Evolutionary conservation across 2,329 filamentous ascomycete species (phyloP), one percentile per base, ranked within the genome.

Genomic region (Didymella glomerata): DNA sequence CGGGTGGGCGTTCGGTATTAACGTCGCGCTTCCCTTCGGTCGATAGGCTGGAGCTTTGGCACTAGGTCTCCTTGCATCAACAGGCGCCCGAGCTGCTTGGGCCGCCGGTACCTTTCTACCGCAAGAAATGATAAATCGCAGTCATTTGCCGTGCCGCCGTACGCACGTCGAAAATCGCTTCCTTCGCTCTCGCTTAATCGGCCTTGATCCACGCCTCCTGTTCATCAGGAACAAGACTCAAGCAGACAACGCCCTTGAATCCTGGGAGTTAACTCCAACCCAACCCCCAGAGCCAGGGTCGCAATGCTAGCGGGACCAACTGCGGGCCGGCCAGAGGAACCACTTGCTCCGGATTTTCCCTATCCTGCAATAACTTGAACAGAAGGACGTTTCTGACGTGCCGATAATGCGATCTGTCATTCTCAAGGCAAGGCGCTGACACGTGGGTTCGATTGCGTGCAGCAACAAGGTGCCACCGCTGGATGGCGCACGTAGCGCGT

Each of bases 391-490:
- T 30, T 34, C 34, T 30, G 32, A 54, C 14, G 40, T 50, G 47
- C 32, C 48, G 34, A 45, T 36, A 45, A 50, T 41, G 50, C 50
- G 62, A 57, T 54, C 58, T 63, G 58, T 62, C 52, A 54, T 57
- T 54, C 56, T 46, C 54, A 32, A 57, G 30, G 46, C n/a, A 40
- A 40, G 46, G 48, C 54, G 58, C 52, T 60, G 62, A 65, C 66
- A 68, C 66, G 64, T 68, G 64, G 62, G 62, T 36, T 42, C 30
- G 25, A 57, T 54, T 45, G 58, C 54, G 57, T 64, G 60, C 60
- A 65, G 62, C 53, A 56, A 47, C 53, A 58, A 55, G 54, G 55
- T 66, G 36, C 30, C 45, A 60, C 60, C 48, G 62, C 57, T 50
- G 42, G 49, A 50, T 53, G 60, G 59, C 60, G 60, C 52, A 56